Base-by-base conservation (phyloP, 2,329 filamentous ascomycete species). In the Curvularia sp. region DNA sequence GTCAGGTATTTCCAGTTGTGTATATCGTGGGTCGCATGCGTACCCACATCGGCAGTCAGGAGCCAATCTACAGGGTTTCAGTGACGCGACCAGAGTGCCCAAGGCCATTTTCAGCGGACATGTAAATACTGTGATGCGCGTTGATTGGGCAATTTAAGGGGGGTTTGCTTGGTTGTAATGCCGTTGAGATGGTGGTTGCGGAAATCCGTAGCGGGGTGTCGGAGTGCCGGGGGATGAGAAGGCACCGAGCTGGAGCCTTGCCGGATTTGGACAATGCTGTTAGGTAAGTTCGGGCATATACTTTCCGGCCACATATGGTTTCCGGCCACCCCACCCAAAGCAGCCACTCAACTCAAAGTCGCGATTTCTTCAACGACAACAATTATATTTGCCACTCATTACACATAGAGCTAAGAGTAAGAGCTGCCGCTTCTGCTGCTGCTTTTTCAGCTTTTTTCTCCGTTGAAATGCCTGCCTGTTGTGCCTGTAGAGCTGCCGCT, bases 191-290 rank as follows among this genome's bases (percentile, higher is more conserved):
- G 47, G 25, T 19, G 15, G 21, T 49, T 39, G 5, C 23, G 47
- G 46, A 49, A 13, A 34, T 49, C 47, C 23, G 47, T 39, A 39
- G 34, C 23, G 23, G 7, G n/a, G 34, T 39, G 34, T 49, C 47
- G 47, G 30, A 15, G 34, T 49, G 15, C 39, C 47, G 47, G 47
- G 21, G 23, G 15, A 27, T 49, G 32, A 34, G 18, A 19, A 49
- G 34, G 47, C 21, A 27, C 47, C 47, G 34, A 49, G 34, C 47
- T 28, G 21, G 23, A n/a, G n/a, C n/a, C n/a, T 47, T 47, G 18
- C 43, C 43, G 43, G 13, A 23, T 50, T 9, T n/a, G n/a, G 12
- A 25, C 32, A 21, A n/a, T n/a, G n/a, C n/a, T n/a, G n/a, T n/a
- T n/a, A n/a, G n/a, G n/a, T n/a, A n/a, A n/a, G n/a, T n/a, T n/a